Base-by-base conservation (phyloP, 1,139 yeast genomes). In the Candida smagusa region DNA sequence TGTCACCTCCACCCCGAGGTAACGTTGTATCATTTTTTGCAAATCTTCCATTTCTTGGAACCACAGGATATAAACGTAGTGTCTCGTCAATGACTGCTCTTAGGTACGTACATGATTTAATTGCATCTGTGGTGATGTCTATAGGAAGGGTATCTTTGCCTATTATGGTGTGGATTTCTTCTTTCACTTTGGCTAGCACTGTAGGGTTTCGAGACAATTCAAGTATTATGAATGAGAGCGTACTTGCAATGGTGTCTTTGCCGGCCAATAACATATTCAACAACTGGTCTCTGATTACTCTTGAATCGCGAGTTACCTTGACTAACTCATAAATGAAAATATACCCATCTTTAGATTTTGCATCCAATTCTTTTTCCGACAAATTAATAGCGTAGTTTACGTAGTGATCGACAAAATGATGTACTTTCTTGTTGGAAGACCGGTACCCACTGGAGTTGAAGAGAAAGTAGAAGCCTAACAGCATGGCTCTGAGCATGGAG, bases 1-100 rank as follows among this genome's bases (percentile, higher is more conserved):
- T 69, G 3, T 58, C 49, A 3, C 80, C 81, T 19, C 79, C 80
- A n/a, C 81, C 81, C 27, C 58, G 58, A 24, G 81, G 81, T 31
- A 75, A 56, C 5, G 70, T 62, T 6, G 80, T 74, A 43, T 68
- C 69, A 37, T 56, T 62, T 9, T 61, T 58, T 19, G 78, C 70
- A 27, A 60, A 57, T 39, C 82, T 63, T 50, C 64, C 65, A 48
- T 77, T 77, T 31, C 62, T 51, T 19, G 83, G 81, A 16, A 77
- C 81, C 4, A 74, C 63, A 9, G 83, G 82, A 46, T 74, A 77
- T 44, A 77, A 51, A 43, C 83, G 63, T 41, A 77, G 65, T 2
- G 63, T 59, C 53, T 77, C 83, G 49, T 73, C 74, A 31, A 77
- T 49, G 30, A 74, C 71, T 36, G 62, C 60, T 44, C 65, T 65